Evolutionary conservation across 148 eudicot genomes (phyloP).

Genomic region (Rhododendron simsii): DNA sequence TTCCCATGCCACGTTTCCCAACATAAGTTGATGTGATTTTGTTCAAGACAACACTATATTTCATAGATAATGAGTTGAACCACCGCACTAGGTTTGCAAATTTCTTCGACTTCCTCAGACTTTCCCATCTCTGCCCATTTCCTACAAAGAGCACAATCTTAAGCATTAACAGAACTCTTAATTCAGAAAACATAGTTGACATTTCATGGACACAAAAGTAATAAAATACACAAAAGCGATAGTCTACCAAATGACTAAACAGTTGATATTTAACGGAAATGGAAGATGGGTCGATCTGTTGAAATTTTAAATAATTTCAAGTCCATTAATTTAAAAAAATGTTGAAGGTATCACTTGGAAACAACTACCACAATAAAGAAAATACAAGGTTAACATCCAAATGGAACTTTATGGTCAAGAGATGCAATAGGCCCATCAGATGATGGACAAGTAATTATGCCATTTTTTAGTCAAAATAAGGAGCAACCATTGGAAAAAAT

Average conservation of each 20-base stretch:
- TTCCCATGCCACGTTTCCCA: conserved; percentile 56
- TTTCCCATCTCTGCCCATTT: conserved; percentile 88
- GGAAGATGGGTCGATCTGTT: neutral
- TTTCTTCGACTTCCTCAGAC: conserved; percentile 83
- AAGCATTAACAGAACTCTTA: neutral
- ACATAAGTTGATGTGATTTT: conserved; percentile 39
- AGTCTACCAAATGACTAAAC: neutral
- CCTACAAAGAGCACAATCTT: conserved; percentile 32
- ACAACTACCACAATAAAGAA: neutral
- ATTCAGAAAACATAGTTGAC: neutral
- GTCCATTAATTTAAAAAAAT: neutral
- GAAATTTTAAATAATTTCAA: neutral
- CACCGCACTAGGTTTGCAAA: conserved; percentile 76
- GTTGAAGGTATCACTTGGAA: neutral
- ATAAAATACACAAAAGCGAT: neutral
- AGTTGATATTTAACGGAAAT: neutral
- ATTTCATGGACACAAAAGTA: conserved; percentile 1
- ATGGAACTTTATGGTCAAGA: neutral
- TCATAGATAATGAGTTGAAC: conserved; percentile 63
- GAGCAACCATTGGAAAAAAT: neutral
- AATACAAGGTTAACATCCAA: neutral
- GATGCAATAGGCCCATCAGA: neutral
- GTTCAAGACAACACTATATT: conserved; percentile 43
- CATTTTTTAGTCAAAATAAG: neutral
- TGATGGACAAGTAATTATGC: neutral